Conservation (phyloP, 441 rosid genomes). For the Rhodomyrtus psidioides region DNA sequence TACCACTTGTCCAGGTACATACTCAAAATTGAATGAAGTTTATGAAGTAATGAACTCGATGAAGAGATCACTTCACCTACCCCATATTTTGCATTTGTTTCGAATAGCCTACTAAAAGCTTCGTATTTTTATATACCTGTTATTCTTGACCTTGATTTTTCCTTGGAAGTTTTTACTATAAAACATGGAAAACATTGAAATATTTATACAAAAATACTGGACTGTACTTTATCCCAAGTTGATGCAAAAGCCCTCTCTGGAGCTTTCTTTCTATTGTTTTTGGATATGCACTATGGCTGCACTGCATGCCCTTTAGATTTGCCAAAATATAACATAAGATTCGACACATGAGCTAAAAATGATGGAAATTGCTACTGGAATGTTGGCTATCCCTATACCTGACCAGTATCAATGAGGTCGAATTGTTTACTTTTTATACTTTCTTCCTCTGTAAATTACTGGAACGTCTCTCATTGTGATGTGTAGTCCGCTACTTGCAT, state of each 20-base stretch:
- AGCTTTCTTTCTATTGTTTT: background rate
- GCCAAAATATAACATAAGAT: background rate
- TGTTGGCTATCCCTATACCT: background rate
- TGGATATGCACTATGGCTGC: background rate
- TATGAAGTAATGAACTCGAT: background rate
- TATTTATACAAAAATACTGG: background rate
- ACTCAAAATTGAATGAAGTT: background rate
- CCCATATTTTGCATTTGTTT: background rate
- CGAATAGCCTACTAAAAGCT: background rate
- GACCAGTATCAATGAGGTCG: background rate
- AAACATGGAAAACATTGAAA: background rate
- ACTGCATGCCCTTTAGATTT: background rate
- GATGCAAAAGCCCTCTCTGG: background rate
- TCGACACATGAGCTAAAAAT: background rate
- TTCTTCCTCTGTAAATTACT: background rate
- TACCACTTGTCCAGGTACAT: constrained; percentile 35
- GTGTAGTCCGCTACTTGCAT: background rate
- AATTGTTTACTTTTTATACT: background rate
- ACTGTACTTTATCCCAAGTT: background rate
- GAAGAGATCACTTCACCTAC: background rate
- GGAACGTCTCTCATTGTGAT: background rate
- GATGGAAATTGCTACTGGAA: background rate
- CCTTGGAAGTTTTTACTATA: background rate
- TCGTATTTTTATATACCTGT: background rate
- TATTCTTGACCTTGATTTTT: background rate